Evolutionary conservation across 2,329 filamentous ascomycete species (phyloP), one percentile per base, ranked within the genome.

Genomic region (Hymenoscyphus salicellus): DNA sequence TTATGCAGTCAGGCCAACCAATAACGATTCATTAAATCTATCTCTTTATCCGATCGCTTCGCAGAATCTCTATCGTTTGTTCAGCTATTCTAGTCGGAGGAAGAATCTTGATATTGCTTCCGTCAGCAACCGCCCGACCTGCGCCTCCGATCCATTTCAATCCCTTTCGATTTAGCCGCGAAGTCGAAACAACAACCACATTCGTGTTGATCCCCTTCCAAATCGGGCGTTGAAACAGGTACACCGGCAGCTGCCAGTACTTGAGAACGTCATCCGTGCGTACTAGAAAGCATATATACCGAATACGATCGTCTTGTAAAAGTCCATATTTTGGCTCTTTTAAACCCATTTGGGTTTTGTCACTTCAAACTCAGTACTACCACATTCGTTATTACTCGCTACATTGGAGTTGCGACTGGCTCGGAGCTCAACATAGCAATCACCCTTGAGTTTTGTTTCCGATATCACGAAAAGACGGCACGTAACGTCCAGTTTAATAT

Each of bases 261-360:
- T 64, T 62, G 64, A 57, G 61, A 67, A 66, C 55, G 38, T 63
- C 60, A 58, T 63, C 67, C 58, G 69, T 68, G 69, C 64, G 63
- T 60, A 38, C 8, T 43, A 28, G 26, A 23, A 55, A 38, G 7
- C 28, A 61, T 38, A 60, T 52, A 20, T 2, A 41, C 23, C n/a
- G 16, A 32, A 33, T 38, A 43, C 33, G n/a, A 7, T 41, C 36
- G 38, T 8, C 38, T 36, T 36, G 8, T 38, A 17, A 38, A 38
- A 38, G 36, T 38, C 26, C 2, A 3, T 38, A 32, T 28, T n/a
- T n/a, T 30, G 32, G 60, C 38, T 26, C 32, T 20, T 55, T 16
- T 14, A 38, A 38, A 30, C 46, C 46, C 20, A 23, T 17, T 63
- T 62, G 60, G 61, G 62, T 41, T 58, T 62, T 28, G 26, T 58